Percentiles rank a stretch among this genome's conserved stretches.
phyloP scores from a whole-genome alignment of 371 early-diverging fungal genomes.

The Entomophthora muscae region DNA sequence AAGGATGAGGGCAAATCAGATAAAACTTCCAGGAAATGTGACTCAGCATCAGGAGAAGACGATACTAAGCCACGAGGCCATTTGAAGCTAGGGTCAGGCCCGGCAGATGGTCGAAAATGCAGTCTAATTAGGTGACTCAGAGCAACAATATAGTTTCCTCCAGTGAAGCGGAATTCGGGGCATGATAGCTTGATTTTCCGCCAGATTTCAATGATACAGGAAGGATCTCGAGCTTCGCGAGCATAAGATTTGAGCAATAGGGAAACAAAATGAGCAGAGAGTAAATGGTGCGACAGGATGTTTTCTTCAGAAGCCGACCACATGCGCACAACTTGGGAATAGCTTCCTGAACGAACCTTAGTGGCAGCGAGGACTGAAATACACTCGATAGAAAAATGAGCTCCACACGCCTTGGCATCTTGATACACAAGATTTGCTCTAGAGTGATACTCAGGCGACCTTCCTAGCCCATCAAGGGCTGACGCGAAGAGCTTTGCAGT shows the following conservation, averaged over 20 bases:
- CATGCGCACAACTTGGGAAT: not conserved
- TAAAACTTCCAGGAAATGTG: not conserved
- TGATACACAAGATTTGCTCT: not conserved
- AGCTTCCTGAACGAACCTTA: not conserved
- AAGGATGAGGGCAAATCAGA: not conserved
- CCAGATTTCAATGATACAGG: not conserved
- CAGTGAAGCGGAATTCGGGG: not conserved
- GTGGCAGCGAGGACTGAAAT: not conserved
- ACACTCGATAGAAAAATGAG: not conserved
- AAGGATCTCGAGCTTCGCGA: not conserved
- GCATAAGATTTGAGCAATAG: not conserved
- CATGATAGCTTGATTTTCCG: not conserved
- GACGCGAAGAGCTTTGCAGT: not conserved
- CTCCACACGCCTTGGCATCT: not conserved
- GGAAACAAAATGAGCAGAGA: not conserved
- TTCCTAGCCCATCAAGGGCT: not conserved
- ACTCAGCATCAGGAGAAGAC: not conserved
- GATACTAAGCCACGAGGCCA: not conserved
- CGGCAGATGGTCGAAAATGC: not conserved
- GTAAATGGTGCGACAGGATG: not conserved
- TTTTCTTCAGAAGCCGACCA: not conserved
- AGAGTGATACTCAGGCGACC: not conserved
- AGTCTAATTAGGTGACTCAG: not conserved
- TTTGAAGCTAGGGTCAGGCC: not conserved
- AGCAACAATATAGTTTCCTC: not conserved